A percentile compares a stretch with the other conserved stretches of the same genome.
Evolutionary conservation across 2,329 filamentous ascomycete species (phyloP).

Genomic region (Lasiodiplodia sp.): DNA sequence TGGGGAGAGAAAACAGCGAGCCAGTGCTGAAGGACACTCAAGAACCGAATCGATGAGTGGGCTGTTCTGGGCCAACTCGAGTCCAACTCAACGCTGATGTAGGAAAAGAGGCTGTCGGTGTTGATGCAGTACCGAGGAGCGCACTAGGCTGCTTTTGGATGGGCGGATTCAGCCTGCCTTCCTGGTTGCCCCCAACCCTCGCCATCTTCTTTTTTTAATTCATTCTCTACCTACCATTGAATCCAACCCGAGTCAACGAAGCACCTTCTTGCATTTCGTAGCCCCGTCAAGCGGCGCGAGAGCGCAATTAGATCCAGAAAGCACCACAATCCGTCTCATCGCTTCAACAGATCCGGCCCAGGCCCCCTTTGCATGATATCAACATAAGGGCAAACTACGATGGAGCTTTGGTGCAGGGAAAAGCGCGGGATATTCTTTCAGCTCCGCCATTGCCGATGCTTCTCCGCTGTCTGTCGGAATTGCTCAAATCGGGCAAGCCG

Average conservation of each 20-base stretch:
- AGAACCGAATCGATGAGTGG: no score
- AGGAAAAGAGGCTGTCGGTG: background rate
- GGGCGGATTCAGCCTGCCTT: background rate
- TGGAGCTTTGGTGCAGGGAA: background rate
- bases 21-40: no score
- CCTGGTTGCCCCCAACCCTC: background rate
- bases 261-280: background rate
- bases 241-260: background rate
- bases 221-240: background rate
- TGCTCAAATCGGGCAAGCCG: background rate
- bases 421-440: background rate
- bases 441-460: background rate
- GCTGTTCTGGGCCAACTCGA: no score
- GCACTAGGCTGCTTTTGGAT: background rate
- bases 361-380: background rate
- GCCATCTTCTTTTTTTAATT: background rate
- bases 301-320: background rate
- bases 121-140: background rate
- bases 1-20: no score
- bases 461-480: background rate
- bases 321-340: background rate
- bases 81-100: background rate
- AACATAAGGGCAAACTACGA: background rate
- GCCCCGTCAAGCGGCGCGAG: background rate
- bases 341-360: background rate